Base-by-base conservation (phyloP, 805 yeast genomes). In the Saccharomycopsis guyanensis region DNA sequence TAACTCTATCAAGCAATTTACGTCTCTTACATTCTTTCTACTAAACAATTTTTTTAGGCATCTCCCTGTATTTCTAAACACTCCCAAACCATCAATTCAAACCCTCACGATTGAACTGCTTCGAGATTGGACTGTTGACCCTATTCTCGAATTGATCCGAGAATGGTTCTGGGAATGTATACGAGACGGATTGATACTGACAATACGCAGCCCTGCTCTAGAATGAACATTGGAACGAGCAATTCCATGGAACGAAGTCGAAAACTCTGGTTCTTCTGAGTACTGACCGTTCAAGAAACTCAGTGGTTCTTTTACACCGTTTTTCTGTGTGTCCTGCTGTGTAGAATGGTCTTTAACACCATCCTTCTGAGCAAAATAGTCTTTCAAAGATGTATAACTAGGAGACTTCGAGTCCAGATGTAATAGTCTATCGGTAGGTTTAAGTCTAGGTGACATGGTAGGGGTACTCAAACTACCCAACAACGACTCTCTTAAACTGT, bases 121-220 rank as follows among this genome's bases (percentile, higher is more conserved):
- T 12, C 5, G 37, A 33, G 20, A 5, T 15, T 42, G 41, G 16
- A n/a, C n/a, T n/a, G n/a, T n/a, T n/a, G n/a, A n/a, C n/a, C n/a
- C n/a, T n/a, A 33, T 42, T 36, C 45, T 40, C 12, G 47, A 44
- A n/a, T 19, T 25, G 13, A 27, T 18, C 23, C 12, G 39, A 13
- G 48, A 40, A 3, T 32, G 37, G 16, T 20, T 8, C 29, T 43
- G 27, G 7, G 52, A 49, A 7, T 38, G 36, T 13, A 45, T 38
- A 43, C 52, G 42, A 22, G 52, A 49, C 7, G 52, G 52, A 38
- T 49, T 49, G 29, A 49, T 45, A 38, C 52, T 45, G 33, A 40
- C 47, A 25, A 46, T 42, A 6, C 18, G 34, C 12, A 49, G 45
- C 4, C 38, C 43, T 16, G 34, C n/a, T 40, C 62, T 32, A 43